Conservation (phyloP, 257 asterid species). For the Schizonepeta tenuifolia region DNA sequence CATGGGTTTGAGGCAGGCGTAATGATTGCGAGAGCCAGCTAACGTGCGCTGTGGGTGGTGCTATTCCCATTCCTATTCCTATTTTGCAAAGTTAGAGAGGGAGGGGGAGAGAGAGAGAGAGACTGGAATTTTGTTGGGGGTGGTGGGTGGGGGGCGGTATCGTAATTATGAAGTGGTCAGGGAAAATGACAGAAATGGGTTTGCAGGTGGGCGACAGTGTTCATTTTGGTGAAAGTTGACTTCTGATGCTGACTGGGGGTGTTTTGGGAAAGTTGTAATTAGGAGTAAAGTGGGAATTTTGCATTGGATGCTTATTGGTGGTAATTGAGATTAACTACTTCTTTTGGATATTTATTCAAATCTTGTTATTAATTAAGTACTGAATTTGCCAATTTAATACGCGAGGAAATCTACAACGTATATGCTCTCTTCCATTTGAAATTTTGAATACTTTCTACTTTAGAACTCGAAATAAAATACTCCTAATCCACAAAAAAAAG, state of each 20-base stretch:
- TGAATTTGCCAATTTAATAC: too few species aligned
- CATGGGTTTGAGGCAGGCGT: constrained; percentile 47
- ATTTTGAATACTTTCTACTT: too few species aligned
- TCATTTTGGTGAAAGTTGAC: constrained; percentile 50
- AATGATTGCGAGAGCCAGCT: constrained; percentile 64
- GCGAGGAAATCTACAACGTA: too few species aligned
- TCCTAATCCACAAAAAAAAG: too few species aligned
- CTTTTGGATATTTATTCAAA: neutral
- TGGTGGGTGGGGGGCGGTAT: neutral
- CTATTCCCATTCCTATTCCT: constrained; percentile 11
- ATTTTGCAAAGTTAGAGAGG: neutral
- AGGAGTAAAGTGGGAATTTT: neutral
- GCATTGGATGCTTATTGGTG: constrained; percentile 19
- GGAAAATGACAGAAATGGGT: constrained; percentile 58
- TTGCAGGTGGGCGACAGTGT: constrained; percentile 41
- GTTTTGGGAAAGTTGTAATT: constrained; percentile 31
- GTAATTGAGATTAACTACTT: neutral
- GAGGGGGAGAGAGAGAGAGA: neutral
- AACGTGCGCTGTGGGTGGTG: constrained; percentile 60
- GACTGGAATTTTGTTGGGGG: constrained; percentile 35
- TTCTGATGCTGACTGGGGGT: constrained; percentile 50
- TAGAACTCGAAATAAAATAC: too few species aligned
- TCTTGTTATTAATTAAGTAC: neutral
- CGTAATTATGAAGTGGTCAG: constrained; percentile 31
- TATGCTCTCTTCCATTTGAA: too few species aligned